Evolutionary conservation across 345 rosid species (phyloP).

Genomic region (Lepidium aucheri): DNA sequence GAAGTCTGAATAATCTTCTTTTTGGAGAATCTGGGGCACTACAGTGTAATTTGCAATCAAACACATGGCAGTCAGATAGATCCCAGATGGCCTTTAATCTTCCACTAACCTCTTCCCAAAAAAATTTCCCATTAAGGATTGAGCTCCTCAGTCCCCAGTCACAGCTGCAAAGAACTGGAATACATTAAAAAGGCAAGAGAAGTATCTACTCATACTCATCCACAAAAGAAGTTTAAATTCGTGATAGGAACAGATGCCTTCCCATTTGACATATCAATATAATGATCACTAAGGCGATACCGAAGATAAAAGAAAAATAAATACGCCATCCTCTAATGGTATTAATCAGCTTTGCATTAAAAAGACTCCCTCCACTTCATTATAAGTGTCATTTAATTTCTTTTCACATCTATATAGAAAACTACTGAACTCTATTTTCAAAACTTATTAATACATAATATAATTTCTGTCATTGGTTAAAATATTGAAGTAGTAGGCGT

Average conservation of each 20-base stretch:
- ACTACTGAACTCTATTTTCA: no score
- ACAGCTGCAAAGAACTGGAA: conserved; percentile 54
- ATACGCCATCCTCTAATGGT: not conserved
- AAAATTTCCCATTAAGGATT: conserved; percentile 31
- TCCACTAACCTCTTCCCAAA: conserved; percentile 25
- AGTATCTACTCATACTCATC: not conserved
- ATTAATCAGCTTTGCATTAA: not conserved
- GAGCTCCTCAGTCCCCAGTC: conserved; percentile 70
- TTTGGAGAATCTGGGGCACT: conserved; percentile 38
- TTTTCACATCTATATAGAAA: no score
- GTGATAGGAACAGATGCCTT: not conserved
- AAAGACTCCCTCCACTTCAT: no score
- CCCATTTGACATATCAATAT: not conserved
- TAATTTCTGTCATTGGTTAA: no score
- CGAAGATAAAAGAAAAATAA: not conserved
- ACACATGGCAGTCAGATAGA: conserved; percentile 74
- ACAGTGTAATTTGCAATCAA: conserved; percentile 56
- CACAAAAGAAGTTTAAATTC: not conserved
- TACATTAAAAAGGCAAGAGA: conserved; percentile 12
- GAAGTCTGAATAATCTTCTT: conserved; percentile 61
- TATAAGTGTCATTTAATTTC: no score
- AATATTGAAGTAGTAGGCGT: no score
- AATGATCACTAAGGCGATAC: not conserved
- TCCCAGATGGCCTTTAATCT: conserved; percentile 41
- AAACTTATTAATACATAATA: no score